Evolutionary conservation across 1,284 basidiomycete species (phyloP).

Genomic region (Mycocalia duriaeana): DNA sequence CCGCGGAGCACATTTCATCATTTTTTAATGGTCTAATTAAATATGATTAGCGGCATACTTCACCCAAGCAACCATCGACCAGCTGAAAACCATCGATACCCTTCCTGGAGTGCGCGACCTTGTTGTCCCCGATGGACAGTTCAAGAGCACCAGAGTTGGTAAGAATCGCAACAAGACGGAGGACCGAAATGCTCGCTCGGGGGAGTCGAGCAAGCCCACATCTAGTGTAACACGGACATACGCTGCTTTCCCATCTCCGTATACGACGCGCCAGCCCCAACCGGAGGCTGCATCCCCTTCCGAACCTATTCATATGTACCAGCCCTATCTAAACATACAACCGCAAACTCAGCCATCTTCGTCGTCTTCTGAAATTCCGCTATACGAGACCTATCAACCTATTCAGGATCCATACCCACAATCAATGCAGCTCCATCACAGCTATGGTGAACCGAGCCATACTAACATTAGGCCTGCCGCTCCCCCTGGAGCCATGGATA

Average conservation of each 20-base stretch:
- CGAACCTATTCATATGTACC: conserved; percentile 31
- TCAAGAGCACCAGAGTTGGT: conserved; percentile 55
- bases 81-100: conserved; percentile 61
- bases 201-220: conserved; percentile 22
- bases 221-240: conserved; percentile 39
- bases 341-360: not conserved
- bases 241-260: conserved; percentile 48
- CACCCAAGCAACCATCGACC: conserved; percentile 64
- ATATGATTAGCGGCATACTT: conserved; percentile 63
- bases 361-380: no score
- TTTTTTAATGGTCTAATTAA: conserved; percentile 1
- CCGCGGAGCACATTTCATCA: not conserved
- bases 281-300: conserved; percentile 14
- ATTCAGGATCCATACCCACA: no score
- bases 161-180: conserved; percentile 41
- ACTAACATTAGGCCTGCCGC: no score
- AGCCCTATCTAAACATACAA: conserved; percentile 29
- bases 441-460: no score
- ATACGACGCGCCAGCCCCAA: conserved; percentile 18
- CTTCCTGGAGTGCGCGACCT: conserved; percentile 48
- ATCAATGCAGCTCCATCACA: no score
- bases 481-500: no score
- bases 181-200: conserved; percentile 19
- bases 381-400: no score
- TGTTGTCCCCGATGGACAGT: conserved; percentile 53